These are phyloP conservation scores for Zizania latifolia DNA, from an alignment of 176 grass and related monocot genomes.

Conservation along the genomic window DNA sequence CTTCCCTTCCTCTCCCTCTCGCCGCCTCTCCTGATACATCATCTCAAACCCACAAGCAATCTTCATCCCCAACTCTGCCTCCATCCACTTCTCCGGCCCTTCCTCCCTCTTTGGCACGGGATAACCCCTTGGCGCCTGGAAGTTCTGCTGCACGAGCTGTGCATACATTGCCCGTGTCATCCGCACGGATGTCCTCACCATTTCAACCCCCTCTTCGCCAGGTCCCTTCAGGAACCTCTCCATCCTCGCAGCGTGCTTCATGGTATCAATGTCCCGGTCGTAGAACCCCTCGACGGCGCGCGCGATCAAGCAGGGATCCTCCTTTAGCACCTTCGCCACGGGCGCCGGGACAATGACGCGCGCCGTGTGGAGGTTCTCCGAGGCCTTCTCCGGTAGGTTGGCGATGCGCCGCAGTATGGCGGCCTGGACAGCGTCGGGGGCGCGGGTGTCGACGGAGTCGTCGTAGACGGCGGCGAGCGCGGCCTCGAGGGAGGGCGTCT, in stretches of 20 bases:
- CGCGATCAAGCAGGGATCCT: conserved; percentile 71
- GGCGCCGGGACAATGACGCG: conserved; percentile 54
- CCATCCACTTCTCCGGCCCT: conserved; percentile 44
- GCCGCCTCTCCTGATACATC: conserved; percentile 85
- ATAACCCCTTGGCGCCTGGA: conserved; percentile 71
- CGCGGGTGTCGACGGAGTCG: conserved; percentile 49
- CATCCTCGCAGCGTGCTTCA: conserved; percentile 94
- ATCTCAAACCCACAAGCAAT: conserved; percentile 94
- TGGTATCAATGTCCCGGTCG: conserved; percentile 78
- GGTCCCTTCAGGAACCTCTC: conserved; percentile 61
- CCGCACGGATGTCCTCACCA: conserved; percentile 60
- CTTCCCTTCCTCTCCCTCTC: conserved; percentile 57
- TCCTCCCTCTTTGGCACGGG: conserved; percentile 77
- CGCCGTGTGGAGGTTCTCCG: conserved; percentile 63
- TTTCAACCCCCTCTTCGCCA: conserved; percentile 45
- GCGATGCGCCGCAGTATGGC: conserved; percentile 57
- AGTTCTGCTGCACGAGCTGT: conserved; percentile 89
- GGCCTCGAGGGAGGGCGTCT: conserved; percentile 38
- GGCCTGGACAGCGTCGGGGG: conserved; percentile 53
- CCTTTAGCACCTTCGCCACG: conserved; percentile 75
- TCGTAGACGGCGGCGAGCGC: conserved; percentile 49
- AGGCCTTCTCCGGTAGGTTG: conserved; percentile 54
- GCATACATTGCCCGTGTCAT: conserved; percentile 91
- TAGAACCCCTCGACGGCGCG: conserved; percentile 81
- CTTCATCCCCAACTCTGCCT: conserved; percentile 90